A percentile compares a stretch with the other conserved stretches of the same genome.
Conservation (phyloP, 192 early-diverging fungal genomes). For the Rhizoclosmatium sp. region DNA sequence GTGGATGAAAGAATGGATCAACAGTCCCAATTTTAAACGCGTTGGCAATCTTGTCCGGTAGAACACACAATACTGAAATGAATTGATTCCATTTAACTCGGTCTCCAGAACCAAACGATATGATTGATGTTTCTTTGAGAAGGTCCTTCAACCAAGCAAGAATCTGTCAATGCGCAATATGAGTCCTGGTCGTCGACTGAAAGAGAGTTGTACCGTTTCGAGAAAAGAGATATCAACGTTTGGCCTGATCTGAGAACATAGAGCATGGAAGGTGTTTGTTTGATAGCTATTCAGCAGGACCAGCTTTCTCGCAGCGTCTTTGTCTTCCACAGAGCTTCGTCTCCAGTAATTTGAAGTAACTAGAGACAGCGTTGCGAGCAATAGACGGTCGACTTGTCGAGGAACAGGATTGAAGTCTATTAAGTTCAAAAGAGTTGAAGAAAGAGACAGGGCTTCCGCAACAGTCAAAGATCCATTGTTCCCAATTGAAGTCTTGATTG, state of each 20-base stretch:
- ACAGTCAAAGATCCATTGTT: neutral
- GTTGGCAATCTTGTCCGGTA: conserved; percentile 20
- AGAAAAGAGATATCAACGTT: neutral
- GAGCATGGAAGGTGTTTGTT: conserved; percentile 2
- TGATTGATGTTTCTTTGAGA: neutral
- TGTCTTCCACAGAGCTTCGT: neutral
- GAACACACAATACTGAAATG: neutral
- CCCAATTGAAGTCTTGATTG: neutral
- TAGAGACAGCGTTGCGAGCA: neutral
- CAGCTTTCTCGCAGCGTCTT: neutral
- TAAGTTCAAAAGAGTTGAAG: neutral
- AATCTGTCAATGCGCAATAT: neutral
- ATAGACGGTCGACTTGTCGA: neutral
- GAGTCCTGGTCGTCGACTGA: neutral
- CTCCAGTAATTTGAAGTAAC: neutral
- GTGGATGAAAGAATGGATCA: conserved; percentile 11
- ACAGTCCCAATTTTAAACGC: neutral
- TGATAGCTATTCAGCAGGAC: neutral
- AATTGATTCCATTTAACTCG: conserved; percentile 7
- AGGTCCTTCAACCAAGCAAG: neutral
- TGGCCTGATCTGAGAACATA: conserved; percentile 10
- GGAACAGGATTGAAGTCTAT: neutral
- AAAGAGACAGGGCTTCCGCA: neutral
- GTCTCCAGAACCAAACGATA: neutral
- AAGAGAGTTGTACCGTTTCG: neutral